Base-by-base conservation (phyloP, 176 grass and related monocot species). In the Carex cristatella region DNA sequence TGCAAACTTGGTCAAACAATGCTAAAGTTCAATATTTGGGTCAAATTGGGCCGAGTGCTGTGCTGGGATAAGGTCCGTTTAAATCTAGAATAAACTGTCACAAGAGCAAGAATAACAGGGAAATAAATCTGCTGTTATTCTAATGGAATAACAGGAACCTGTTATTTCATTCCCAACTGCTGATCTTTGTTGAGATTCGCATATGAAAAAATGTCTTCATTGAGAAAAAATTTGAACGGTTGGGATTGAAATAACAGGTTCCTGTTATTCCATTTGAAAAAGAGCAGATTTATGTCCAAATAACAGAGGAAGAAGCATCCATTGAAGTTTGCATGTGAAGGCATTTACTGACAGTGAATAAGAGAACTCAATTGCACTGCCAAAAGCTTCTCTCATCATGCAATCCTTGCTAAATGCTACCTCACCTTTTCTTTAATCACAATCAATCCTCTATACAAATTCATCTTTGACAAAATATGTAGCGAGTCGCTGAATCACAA, bases 361-460 rank as follows among this genome's bases (percentile, higher is more conserved):
- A 82, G 80, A 23, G 37, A 82, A 67, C 80, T 82, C 80, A 49
- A 82, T 82, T 82, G 80, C 80, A 82, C 80, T 66, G 80, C 56
- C 66, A 82, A 82, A 82, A 82, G 61, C 78, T 81, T 65, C 61
- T 55, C 37, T 54, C 10, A 68, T 23, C 40, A 63, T 81, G 55
- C 38, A 81, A 44, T 64, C 56, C 79, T 62, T 42, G 18, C 58
- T 44, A 59, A 40, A 40, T 40, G 38, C 38, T 5, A 40, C 38
- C 4, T 16, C 4, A 35, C 79, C 57, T 61, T 44, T 65, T 40
- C 54, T 69, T 37, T 12, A 38, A 51, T 53, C 11, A 46, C 44
- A 46, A 46, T 28, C n/a, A 75, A 75, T 30, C 70, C 10, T 68
- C 80, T 66, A 18, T 65, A 30, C 2, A 54, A 68, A 67, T 67